Base-by-base conservation (phyloP, 306 rosid genomes). In the Trichosanthes cucumerina region DNA sequence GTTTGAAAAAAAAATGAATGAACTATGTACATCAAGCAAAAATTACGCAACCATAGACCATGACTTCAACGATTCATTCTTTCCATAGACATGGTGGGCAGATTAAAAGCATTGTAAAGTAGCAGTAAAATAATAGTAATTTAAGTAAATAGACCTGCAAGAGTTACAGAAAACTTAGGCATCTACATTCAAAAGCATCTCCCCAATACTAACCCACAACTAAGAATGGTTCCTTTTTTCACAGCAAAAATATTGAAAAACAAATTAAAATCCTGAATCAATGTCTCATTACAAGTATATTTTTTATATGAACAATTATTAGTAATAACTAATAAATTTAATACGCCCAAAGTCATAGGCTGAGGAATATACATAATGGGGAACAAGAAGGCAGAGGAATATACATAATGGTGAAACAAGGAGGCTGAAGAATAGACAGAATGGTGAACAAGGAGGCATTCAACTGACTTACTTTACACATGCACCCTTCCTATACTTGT, bases 401-500 rank as follows among this genome's bases (percentile, higher is more conserved):
- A n/a, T n/a, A n/a, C n/a, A n/a, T n/a, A n/a, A n/a, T n/a, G n/a
- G n/a, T n/a, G n/a, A n/a, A n/a, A n/a, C n/a, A n/a, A n/a, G n/a
- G n/a, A n/a, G n/a, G n/a, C n/a, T n/a, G n/a, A n/a, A n/a, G n/a
- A n/a, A n/a, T n/a, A n/a, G n/a, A n/a, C n/a, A n/a, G n/a, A n/a
- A n/a, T n/a, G 47, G 44, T 65, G 47, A 56, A 76, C 60, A 43
- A 59, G 78, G 41, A 23, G 54, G 75, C 54, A 47, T 63, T 59
- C 26, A 7, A 36, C 46, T 31, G 78, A 86, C 89, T 80, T 83
- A 88, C 92, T 87, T 90, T 62, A 85, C 87, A 81, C 91, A 86
- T 11, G 95, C 92, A 38, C 91, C 89, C 78, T 87, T 88, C 82
- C 87, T 53, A 38, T 87, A 85, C 53, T 83, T 81, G 54, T 90